These are phyloP conservation scores for Calonectria leucothoes DNA, from an alignment of 2,329 filamentous ascomycete genomes.

Conservation along the genomic window DNA sequence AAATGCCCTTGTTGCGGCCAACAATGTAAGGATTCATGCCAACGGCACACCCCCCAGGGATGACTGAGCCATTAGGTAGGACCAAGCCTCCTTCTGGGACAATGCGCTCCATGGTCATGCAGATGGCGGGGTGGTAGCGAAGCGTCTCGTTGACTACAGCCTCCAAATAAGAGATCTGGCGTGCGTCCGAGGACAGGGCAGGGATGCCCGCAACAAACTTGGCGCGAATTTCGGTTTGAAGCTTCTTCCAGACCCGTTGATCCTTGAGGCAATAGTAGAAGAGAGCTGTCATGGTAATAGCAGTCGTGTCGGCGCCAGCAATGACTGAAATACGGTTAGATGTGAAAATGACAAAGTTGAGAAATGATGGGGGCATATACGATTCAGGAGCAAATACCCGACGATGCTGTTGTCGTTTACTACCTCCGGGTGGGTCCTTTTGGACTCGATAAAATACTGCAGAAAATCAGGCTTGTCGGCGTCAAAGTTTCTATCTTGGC, in stretches of 20 bases:
- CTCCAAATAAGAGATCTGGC: constrained; percentile 35
- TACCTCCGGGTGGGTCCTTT: constrained; percentile 45
- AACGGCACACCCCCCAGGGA: constrained; percentile 47
- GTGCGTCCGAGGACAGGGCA: constrained; percentile 26
- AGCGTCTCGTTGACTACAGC: constrained; percentile 61
- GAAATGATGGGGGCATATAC: background rate
- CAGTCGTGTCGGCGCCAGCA: constrained; percentile 40
- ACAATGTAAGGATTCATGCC: constrained; percentile 52
- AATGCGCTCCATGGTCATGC: constrained; percentile 57
- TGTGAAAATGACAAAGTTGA: background rate
- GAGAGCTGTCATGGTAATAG: constrained; percentile 37
- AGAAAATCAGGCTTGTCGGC: constrained; percentile 49
- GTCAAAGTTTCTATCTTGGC: constrained; percentile 40
- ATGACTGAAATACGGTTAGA: constrained; percentile 6
- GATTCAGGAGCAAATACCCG: constrained; percentile 3
- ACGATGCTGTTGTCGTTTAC: background rate
- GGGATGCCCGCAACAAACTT: constrained; percentile 19
- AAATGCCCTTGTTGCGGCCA: constrained; percentile 50
- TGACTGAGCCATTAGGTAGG: constrained; percentile 44
- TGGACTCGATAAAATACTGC: constrained; percentile 54
- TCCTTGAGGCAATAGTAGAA: constrained; percentile 39
- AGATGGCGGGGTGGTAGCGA: constrained; percentile 57
- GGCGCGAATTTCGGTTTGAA: background rate
- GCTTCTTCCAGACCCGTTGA: constrained; percentile 25
- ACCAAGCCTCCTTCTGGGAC: constrained; percentile 52